phyloP scores from a whole-genome alignment of 805 yeast genomes.

The Kazachstania taianensis region DNA sequence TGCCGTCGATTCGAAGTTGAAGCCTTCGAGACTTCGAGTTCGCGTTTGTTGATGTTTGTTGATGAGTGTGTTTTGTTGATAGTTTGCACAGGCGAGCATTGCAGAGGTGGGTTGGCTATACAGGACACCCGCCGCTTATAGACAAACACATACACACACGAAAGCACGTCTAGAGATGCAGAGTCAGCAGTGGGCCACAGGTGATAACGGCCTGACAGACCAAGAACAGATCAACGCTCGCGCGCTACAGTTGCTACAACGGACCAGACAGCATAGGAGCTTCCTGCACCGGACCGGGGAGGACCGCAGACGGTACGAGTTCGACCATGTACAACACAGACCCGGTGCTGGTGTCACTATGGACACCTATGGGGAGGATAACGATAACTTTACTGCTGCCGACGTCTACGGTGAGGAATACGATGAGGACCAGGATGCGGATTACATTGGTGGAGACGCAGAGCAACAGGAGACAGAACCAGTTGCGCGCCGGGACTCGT shows the following conservation, averaged over 20 bases:
- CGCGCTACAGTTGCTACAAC: constrained; percentile 22
- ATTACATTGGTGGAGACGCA: not conserved
- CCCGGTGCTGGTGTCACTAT: not conserved
- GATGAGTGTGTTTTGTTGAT: too few species aligned
- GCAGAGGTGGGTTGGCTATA: too few species aligned
- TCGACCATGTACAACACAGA: constrained; percentile 2
- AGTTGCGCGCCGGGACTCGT: not conserved
- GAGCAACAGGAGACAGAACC: not conserved
- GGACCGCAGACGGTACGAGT: constrained; percentile 13
- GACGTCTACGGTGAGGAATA: not conserved
- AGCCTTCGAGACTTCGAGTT: too few species aligned
- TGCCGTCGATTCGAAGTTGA: too few species aligned
- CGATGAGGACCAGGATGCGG: not conserved
- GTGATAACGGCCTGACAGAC: constrained; percentile 11
- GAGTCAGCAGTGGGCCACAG: constrained; percentile 3
- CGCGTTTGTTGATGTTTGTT: too few species aligned
- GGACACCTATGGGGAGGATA: not conserved
- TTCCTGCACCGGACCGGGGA: constrained; percentile 9
- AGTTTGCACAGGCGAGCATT: too few species aligned
- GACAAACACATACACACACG: not conserved
- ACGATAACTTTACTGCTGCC: not conserved
- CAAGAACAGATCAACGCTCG: constrained; percentile 23
- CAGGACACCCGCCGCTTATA: too few species aligned
- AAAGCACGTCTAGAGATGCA: constrained; percentile 3
- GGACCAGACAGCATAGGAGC: constrained; percentile 24